Conservation (phyloP, 139 green algal genomes). For the Diplosphaera chodatii region DNA sequence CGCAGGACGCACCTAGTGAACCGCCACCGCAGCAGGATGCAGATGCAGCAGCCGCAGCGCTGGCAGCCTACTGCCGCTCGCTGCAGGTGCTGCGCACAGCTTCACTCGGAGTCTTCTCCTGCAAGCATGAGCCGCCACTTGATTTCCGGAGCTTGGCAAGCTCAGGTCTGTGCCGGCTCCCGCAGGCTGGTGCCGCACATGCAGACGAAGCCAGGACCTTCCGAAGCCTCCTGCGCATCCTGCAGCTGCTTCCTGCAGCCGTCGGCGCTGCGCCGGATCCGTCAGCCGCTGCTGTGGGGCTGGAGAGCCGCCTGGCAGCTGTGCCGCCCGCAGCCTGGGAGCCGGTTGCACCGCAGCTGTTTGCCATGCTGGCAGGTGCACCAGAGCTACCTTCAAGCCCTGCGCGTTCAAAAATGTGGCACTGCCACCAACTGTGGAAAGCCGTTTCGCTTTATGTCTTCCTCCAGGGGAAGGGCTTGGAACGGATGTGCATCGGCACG, state of each 20-base stretch:
- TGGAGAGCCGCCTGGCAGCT: slow-evolving; percentile 12
- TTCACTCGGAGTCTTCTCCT: too few relatives aligned
- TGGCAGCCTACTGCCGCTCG: not conserved
- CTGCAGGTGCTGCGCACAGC: too few relatives aligned
- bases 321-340: slow-evolving; percentile 37
- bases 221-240: slow-evolving; percentile 45
- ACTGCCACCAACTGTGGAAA: too few relatives aligned
- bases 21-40: not conserved
- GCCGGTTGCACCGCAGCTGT: slow-evolving; percentile 47
- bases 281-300: too few relatives aligned
- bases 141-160: too few relatives aligned
- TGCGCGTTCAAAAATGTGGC: too few relatives aligned
- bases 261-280: not conserved
- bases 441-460: too few relatives aligned
- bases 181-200: too few relatives aligned
- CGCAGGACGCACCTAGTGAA: not conserved
- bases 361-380: slow-evolving; percentile 36
- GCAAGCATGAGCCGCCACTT: too few relatives aligned
- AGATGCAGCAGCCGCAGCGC: not conserved
- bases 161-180: too few relatives aligned
- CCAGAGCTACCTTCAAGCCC: too few relatives aligned
- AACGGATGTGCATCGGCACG: not conserved
- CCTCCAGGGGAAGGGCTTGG: not conserved
- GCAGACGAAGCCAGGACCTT: too few relatives aligned
- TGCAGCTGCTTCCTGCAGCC: slow-evolving; percentile 12